phyloP scores from a whole-genome alignment of 108 stramenopile genomes.

The Aurantiochytrium sp. region DNA sequence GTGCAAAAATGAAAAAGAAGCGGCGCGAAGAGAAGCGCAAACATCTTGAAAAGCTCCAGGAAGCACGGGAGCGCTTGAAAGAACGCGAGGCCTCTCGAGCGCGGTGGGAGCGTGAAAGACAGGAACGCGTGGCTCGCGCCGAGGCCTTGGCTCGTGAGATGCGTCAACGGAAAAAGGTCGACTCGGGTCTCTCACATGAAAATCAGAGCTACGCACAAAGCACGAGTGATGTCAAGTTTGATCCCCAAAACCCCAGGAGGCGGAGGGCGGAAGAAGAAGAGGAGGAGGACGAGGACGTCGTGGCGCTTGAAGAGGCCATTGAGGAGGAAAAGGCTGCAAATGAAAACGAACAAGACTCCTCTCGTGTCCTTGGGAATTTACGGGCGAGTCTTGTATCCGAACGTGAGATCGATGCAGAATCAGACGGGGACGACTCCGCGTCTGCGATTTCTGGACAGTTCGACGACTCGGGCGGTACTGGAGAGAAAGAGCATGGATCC shows the following conservation, averaged over 20 bases:
- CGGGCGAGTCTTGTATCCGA: too few species aligned
- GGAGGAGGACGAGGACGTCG: background rate
- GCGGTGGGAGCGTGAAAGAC: background rate
- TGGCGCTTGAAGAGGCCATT: background rate
- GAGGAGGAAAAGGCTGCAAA: constrained; percentile 4
- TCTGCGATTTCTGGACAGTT: background rate
- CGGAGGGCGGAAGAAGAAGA: background rate
- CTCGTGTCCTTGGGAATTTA: background rate
- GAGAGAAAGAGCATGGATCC: background rate
- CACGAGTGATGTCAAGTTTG: background rate
- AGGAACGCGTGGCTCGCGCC: background rate
- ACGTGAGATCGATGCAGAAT: too few species aligned
- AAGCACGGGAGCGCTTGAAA: background rate
- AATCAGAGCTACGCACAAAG: background rate
- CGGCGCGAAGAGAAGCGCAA: background rate
- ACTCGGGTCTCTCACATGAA: background rate
- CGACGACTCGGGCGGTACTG: background rate
- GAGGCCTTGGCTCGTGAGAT: background rate
- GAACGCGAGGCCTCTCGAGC: background rate
- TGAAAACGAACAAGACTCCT: background rate
- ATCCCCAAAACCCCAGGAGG: background rate
- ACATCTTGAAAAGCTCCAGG: background rate
- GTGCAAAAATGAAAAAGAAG: background rate
- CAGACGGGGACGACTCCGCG: background rate
- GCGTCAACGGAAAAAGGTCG: background rate